Percentiles rank a stretch among this genome's conserved stretches.
These are phyloP conservation scores for Microdochium nivale DNA, from an alignment of 2,329 filamentous ascomycete genomes.

Conservation along the genomic window DNA sequence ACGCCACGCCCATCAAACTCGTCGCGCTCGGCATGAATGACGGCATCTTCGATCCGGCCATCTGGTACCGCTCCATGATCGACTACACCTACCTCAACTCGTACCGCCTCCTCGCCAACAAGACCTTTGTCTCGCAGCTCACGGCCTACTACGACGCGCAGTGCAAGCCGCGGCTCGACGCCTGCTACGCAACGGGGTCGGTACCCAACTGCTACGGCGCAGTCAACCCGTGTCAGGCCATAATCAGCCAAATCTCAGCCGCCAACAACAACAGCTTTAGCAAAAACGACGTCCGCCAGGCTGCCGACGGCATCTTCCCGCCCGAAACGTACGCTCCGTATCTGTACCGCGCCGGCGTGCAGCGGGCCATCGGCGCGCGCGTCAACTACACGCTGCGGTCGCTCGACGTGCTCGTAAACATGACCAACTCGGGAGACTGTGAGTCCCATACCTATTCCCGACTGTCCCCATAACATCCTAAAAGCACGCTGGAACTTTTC, in stretches of 20 bases:
- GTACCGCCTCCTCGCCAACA: constrained; percentile 30
- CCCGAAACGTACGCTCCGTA: constrained; percentile 13
- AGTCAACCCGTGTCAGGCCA: constrained; percentile 18
- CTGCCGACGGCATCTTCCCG: constrained; percentile 14
- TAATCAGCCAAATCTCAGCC: constrained; percentile 23
- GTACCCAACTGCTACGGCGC: constrained; percentile 22
- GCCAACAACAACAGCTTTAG: constrained; percentile 20
- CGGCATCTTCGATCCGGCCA: constrained; percentile 15
- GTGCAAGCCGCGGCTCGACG: constrained; percentile 27
- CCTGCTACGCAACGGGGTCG: constrained; percentile 22
- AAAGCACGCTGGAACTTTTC: too few species aligned
- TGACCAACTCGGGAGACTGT: constrained; percentile 2
- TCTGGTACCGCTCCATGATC: constrained; percentile 17
- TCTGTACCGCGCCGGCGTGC: constrained; percentile 10
- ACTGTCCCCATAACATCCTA: constrained; percentile 1
- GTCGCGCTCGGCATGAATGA: constrained; percentile 24
- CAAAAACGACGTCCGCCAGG: constrained; percentile 15
- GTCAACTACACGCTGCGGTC: constrained; percentile 9
- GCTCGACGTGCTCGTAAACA: constrained; percentile 4
- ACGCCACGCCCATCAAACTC: constrained; percentile 21
- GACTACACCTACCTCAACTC: constrained; percentile 22
- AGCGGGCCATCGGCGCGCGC: constrained; percentile 13
- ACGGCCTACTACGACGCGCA: constrained; percentile 21
- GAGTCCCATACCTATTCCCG: constrained; percentile 1
- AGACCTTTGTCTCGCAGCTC: constrained; percentile 19